Base-by-base conservation (phyloP, 2,329 filamentous ascomycete genomes). In the Chaetomium sp. region DNA sequence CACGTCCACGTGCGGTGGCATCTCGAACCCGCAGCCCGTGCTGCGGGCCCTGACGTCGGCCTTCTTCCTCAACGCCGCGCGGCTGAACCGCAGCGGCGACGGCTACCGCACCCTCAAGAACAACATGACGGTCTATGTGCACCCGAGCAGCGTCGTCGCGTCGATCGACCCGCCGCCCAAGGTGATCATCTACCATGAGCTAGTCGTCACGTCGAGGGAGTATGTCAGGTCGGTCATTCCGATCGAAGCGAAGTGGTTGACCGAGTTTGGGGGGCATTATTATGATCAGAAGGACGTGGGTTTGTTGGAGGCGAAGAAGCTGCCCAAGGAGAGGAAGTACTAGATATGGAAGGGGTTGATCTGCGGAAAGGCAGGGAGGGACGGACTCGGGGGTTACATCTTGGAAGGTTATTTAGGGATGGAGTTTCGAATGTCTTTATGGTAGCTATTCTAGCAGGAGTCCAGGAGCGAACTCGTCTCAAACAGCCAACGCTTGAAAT, bases 261-360 rank as follows among this genome's bases (percentile, higher is more conserved):
- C 87, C 7, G 94, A 98, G 78, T 87, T 95, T 66, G 95, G 95
- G 67, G 94, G 94, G 67, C 95, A 98, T 79, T 97, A 93, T 74
- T 92, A 97, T 76, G 97, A 96, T 79, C 90, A 91, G 80, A 90
- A 92, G 78, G 93, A 97, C 74, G 76, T 97, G 49, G 94, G 97
- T 73, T 88, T 84, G 21, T 74, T 97, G 71, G 92, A 92, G 73
- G 90, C 92, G 65, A 91, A 86, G 80, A 96, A 92, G 78, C 68
- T 78, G 71, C 75, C 76, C 9, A 77, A 76, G 67, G 68, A 70
- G 61, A 70, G 70, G 66, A 71, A 69, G 55, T 69, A 68, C 25
- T 69, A 64, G 56, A 33, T 51, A 35, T 38, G 47, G n/a, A 25
- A 16, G 38, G 12, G 35, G 38, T 42, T 27, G 19, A 4, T 23